A percentile compares a stretch with the other conserved stretches of the same genome.
These are phyloP conservation scores for Malus asiatica DNA, from an alignment of 306 rosid genomes.

Conservation along the genomic window DNA sequence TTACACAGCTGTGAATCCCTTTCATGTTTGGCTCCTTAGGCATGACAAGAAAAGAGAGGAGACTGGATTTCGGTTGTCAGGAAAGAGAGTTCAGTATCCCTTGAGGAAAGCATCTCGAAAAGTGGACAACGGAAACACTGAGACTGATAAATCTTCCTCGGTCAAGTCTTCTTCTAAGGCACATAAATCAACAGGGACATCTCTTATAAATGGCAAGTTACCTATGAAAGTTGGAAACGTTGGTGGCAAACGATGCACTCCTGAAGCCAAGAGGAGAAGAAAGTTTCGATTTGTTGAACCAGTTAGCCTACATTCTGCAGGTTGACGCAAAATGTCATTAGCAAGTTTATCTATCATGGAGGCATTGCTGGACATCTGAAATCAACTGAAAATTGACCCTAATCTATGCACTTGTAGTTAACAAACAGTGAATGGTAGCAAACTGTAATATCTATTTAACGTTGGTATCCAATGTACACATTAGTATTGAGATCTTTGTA, in stretches of 20 bases:
- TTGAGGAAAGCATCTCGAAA: conserved; percentile 23
- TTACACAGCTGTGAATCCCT: conserved; percentile 56
- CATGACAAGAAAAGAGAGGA: conserved; percentile 28
- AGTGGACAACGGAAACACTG: conserved; percentile 21
- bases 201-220: conserved; percentile 41
- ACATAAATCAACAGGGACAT: conserved; percentile 16
- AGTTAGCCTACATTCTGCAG: conserved; percentile 43
- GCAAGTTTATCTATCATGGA: background rate
- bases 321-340: conserved; percentile 16
- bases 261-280: conserved; percentile 66
- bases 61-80: conserved; percentile 24
- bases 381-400: background rate
- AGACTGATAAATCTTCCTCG: conserved; percentile 26
- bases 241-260: conserved; percentile 46
- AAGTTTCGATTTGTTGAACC: conserved; percentile 48
- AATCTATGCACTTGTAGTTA: background rate
- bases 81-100: conserved; percentile 60
- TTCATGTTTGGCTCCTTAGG: conserved; percentile 52
- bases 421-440: conserved; percentile 2
- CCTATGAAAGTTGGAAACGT: conserved; percentile 46
- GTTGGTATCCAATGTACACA: background rate
- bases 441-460: background rate
- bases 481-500: background rate
- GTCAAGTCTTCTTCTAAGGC: conserved; percentile 21
- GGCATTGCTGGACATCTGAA: conserved; percentile 30